Evolutionary conservation across 78 protist species (phyloP).

Genomic region (Dictyostelium firmibasis): DNA sequence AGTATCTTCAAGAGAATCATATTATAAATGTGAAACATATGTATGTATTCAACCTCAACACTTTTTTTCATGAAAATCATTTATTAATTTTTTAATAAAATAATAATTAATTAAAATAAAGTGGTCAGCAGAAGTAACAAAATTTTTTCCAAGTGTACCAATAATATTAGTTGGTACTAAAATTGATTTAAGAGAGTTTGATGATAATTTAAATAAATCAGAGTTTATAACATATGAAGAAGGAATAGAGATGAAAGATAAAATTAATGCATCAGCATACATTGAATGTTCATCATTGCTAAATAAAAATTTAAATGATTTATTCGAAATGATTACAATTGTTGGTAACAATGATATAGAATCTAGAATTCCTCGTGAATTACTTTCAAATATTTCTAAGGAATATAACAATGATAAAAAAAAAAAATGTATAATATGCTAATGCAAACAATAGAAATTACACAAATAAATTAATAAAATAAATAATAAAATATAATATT

Average conservation of each 20-base stretch:
- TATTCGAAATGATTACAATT: neutral
- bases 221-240: neutral
- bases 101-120: neutral
- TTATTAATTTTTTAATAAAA: neutral
- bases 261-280: neutral
- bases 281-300: neutral
- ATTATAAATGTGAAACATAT: neutral
- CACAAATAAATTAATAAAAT: no score
- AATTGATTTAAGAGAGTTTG: neutral
- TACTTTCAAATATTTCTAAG: neutral
- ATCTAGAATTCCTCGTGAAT: neutral
- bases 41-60: neutral
- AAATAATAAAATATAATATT: no score
- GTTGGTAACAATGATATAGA: neutral
- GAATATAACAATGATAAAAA: no score
- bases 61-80: no score
- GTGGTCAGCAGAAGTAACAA: neutral
- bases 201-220: neutral
- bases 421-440: no score
- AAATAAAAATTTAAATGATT: neutral
- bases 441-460: no score
- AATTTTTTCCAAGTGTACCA: neutral
- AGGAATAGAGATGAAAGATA: neutral
- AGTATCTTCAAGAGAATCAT: neutral
- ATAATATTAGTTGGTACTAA: neutral